Conservation (phyloP, 1,284 basidiomycete genomes). For the Amylostereum areolatum region DNA sequence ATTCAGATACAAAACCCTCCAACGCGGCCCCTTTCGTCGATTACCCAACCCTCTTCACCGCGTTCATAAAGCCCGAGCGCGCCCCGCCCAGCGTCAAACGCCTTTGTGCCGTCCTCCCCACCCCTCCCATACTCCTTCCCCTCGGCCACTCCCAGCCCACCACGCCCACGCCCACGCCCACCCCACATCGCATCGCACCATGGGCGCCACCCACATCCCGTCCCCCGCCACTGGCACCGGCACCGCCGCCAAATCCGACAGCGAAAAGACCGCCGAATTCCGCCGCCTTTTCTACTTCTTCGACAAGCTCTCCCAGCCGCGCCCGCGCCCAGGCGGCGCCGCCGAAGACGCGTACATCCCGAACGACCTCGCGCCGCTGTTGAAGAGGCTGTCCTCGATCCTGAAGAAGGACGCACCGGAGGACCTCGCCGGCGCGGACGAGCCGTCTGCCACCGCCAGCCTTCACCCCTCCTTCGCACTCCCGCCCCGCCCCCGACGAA, state of each 20-base stretch:
- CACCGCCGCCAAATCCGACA: background rate
- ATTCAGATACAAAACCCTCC: no score
- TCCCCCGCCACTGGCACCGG: background rate
- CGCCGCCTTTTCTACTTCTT: constrained; percentile 49
- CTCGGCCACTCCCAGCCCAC: background rate
- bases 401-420: constrained; percentile 20
- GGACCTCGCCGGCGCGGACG: no score
- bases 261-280: constrained; percentile 39
- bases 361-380: constrained; percentile 38
- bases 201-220: constrained; percentile 5
- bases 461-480: background rate
- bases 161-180: background rate
- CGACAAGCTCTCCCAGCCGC: constrained; percentile 33
- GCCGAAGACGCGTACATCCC: constrained; percentile 30
- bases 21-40: no score
- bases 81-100: no score
- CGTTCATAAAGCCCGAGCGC: no score
- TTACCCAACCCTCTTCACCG: no score
- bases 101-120: no score
- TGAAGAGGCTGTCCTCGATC: constrained; percentile 36
- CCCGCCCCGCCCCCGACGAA: background rate
- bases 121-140: no score
- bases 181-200: no score
- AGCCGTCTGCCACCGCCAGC: no score
- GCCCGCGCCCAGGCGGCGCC: background rate